These are phyloP conservation scores for Picochlorum sp. DNA, from an alignment of 139 green algal genomes.

Conservation along the genomic window DNA sequence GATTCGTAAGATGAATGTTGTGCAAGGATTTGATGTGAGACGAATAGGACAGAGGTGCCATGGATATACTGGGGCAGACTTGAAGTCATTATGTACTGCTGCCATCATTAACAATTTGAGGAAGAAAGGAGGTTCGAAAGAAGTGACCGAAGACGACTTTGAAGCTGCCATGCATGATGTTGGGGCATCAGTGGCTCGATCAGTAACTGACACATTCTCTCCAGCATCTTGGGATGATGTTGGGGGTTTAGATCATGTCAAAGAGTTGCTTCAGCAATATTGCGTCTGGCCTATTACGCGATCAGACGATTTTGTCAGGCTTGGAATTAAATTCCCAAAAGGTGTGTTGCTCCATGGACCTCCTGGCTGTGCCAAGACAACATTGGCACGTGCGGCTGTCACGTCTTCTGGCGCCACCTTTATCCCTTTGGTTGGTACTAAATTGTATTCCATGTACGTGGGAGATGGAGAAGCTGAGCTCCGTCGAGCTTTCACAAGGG, in stretches of 20 bases:
- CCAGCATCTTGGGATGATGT: constrained; percentile 63
- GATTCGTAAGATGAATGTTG: constrained; percentile 18
- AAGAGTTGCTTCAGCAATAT: constrained; percentile 62
- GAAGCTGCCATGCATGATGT: constrained; percentile 1
- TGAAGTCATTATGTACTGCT: constrained; percentile 64
- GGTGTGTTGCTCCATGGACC: constrained; percentile 82
- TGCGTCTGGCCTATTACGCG: constrained; percentile 77
- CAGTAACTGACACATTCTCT: constrained; percentile 4
- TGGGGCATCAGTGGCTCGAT: constrained; percentile 7
- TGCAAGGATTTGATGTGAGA: constrained; percentile 47
- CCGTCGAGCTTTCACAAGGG: constrained; percentile 55
- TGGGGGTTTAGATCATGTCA: constrained; percentile 65
- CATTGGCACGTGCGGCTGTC: constrained; percentile 65
- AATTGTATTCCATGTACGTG: constrained; percentile 78
- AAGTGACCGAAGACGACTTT: constrained; percentile 6
- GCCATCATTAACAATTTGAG: constrained; percentile 47
- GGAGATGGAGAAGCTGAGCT: constrained; percentile 77
- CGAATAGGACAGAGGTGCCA: constrained; percentile 48
- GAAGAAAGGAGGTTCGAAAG: background rate
- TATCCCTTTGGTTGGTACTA: constrained; percentile 50
- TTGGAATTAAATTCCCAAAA: constrained; percentile 57
- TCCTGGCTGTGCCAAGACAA: constrained; percentile 84
- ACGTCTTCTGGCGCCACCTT: constrained; percentile 56
- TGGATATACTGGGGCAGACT: constrained; percentile 80
- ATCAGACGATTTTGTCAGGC: constrained; percentile 50